Evolutionary conservation across 768 basidiomycete genomes (phyloP), one percentile per base, ranked within the genome.

Genomic region (Agaricus sinodeliciosus): DNA sequence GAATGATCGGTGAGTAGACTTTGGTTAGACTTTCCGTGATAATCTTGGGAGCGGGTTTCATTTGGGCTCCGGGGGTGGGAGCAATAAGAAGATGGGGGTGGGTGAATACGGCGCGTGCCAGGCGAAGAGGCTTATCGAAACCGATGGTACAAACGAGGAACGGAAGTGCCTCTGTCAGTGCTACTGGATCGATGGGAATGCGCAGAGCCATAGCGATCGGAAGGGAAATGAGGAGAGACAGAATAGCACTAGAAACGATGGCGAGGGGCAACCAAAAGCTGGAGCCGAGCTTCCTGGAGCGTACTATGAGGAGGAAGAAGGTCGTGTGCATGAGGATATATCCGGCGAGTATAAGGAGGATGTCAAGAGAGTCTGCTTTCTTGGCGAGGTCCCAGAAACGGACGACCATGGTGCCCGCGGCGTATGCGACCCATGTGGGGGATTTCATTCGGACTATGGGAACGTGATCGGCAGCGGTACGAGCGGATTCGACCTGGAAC

Each of bases 61-160:
- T 75, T 51, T 48, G 58, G 34, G 51, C 62, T 55, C 52, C 61
- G 46, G 37, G 60, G 55, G 55, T 55, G 49, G 59, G 63, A 54
- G 77, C 65, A 48, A 72, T 65, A 45, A 75, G 69, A 34, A 84
- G 69, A 44, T 87, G 80, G 2, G 88, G 90, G 59, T 94, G 89
- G 26, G 81, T 78, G 70, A 97, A 91, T 13, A 98, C 90, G 2
- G 93, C 87, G 11, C 85, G 79, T 2, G 94, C 94, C 22, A 99
- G 83, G 6, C 90, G 81, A 43, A 95, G 84, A 0, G 94, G 95
- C 67, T 99, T 98, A 70, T 99, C 96, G 67, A 98, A 99, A 6
- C 95, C 95, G 55, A 99, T 84, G 1, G 94, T 96, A 67, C 95
- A 95, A 34, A 99, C 94, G 44, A 98, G 75, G 83, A 98, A 98